Base-by-base conservation (phyloP, 371 early-diverging fungal genomes). In the Syncephalastrum contaminatum region DNA sequence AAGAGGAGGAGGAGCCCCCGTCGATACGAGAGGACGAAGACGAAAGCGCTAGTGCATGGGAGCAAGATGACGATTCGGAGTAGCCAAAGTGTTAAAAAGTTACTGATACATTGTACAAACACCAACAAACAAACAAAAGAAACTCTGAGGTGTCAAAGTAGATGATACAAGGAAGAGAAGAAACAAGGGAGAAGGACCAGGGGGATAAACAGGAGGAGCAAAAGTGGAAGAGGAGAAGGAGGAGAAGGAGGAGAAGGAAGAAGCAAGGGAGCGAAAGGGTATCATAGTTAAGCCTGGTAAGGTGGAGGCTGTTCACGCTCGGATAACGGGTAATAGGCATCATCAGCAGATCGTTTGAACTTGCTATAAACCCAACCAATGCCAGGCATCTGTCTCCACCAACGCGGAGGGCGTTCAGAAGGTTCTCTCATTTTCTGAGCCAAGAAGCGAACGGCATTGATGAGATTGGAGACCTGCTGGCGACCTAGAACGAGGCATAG, bases 371-470 rank as follows among this genome's bases (percentile, higher is more conserved):
- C 69, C 74, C 74, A 74, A 7, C 56, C 48, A 7, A 74, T 21
- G 13, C 66, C 70, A 44, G 70, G 70, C 30, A 69, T 62, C 51
- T 69, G 64, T 36, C 64, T 68, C 73, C 73, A 73, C 73, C 73
- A 73, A 14, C 53, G 46, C 15, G 42, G 18, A 13, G 43, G 50
- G 14, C 51, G 18, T 25, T 60, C 39, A 4, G 64, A 45, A 44
- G 63, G 58, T 8, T 68, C 72, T 47, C 66, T 64, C 77, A 70
- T 72, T 50, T 60, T 67, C 30, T 72, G 70, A 43, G 70, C 54
- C 49, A 61, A 54, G 6, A 44, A 49, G 46, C 62, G 70, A 1
- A 74, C 56, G 3, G 59, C 54, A 12, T 43, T 45, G 1, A 56
- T 54, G 20, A 77, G 15, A 14, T 47, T 60, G 15, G 60, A 55